Conservation (phyloP, 169 alveolate species). For the Plasmodium falciparum region DNA sequence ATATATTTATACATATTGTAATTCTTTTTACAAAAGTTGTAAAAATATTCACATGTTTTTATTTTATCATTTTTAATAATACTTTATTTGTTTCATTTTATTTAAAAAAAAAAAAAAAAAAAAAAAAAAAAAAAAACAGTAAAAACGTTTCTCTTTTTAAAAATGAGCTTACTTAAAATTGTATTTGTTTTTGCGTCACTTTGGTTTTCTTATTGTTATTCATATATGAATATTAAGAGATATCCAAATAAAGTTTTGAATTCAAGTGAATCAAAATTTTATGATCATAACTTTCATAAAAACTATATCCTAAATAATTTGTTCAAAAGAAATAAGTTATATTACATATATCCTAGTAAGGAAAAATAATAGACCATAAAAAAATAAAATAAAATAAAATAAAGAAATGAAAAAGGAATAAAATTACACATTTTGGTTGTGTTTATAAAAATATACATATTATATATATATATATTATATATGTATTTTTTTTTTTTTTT, state of each 20-base stretch:
- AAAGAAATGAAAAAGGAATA: too few species aligned
- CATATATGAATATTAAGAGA: constrained; percentile 15
- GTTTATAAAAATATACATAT: neutral
- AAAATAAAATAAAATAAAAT: too few species aligned
- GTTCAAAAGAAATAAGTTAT: constrained; percentile 21
- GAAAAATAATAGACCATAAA: neutral
- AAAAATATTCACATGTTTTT: too few species aligned
- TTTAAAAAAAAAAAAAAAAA: too few species aligned
- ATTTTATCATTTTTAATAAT: too few species aligned
- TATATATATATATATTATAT: neutral
- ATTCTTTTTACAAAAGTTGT: too few species aligned
- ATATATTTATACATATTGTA: too few species aligned
- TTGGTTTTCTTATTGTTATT: constrained; percentile 7
- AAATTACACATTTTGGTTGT: neutral
- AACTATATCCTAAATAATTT: neutral
- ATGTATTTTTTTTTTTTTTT: neutral
- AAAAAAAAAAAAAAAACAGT: neutral
- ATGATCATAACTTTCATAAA: constrained; percentile 11
- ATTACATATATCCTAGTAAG: constrained; percentile 34
- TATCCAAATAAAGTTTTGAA: constrained; percentile 2
- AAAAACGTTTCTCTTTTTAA: constrained; percentile 8
- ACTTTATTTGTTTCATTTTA: too few species aligned
- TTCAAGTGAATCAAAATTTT: neutral
- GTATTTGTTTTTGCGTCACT: constrained; percentile 19
- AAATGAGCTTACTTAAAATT: constrained; percentile 22